Base-by-base conservation (phyloP, 805 yeast genomes). In the Candida chilensis region DNA sequence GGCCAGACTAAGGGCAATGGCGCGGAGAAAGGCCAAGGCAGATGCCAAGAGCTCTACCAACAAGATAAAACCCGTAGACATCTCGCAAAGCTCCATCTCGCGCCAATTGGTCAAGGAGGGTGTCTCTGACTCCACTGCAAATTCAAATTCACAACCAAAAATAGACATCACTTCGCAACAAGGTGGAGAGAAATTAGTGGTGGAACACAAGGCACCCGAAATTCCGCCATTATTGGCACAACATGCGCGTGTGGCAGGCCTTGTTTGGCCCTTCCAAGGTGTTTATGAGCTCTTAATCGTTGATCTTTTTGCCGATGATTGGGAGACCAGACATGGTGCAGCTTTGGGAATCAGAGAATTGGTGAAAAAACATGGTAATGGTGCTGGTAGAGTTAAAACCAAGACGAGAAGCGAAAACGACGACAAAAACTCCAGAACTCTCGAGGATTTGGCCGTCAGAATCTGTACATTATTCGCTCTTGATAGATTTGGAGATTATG, bases 301-400 rank as follows among this genome's bases (percentile, higher is more conserved):
- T 24, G 95, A 87, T 42, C 56, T 92, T 35, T 85, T 85, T 48
- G 78, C 79, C 37, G 94, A 85, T 24, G 65, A 67, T 26, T 92
- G 99, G 99, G 97, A 92, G 57, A 67, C 79, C 11, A 73, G 99
- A 42, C 99, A 92, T 55, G 99, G 98, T 20, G 87, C 96, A 0
- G 83, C 94, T 3, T 66, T 92, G 44, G 97, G 97, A 0, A 59
- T 92, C 22, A 67, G 97, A 48, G 99, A 92, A 50, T 67, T 92
- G 31, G 65, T 86, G 28, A 73, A 74, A 36, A 76, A 72, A 36
- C 97, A 88, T 42, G 96, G 96, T 0, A 60, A 59, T 17, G 82
- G 90, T 16, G 94, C 90, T 2, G 96, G 96, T 11, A 71, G 94
- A 53, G 67, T 84, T 5, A 67, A 68, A 45, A 84, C 85, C 16